These are phyloP conservation scores for Chalaropsis thielavioides DNA, from an alignment of 2,329 filamentous ascomycete species.

Conservation along the genomic window DNA sequence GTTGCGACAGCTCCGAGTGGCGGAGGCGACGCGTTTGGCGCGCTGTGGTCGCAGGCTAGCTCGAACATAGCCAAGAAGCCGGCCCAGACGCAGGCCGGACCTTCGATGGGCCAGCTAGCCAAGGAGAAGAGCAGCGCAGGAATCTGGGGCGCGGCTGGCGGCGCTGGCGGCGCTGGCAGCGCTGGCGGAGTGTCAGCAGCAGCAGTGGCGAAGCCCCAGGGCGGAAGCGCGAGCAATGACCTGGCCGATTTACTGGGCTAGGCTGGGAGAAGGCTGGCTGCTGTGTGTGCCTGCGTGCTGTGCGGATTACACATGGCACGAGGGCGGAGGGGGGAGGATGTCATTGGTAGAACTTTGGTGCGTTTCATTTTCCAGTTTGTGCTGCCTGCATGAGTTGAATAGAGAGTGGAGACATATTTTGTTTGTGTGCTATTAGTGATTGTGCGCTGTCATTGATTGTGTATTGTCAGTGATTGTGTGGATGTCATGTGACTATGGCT, in stretches of 20 bases:
- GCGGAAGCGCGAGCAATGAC: slow-evolving; percentile 24
- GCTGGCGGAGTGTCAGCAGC: slow-evolving; percentile 7
- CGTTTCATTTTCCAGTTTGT: neutral
- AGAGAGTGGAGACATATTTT: neutral
- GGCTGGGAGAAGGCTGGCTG: slow-evolving; percentile 13
- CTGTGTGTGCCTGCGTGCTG: too few relatives aligned
- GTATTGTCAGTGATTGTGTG: neutral
- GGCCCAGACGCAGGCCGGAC: slow-evolving; percentile 47
- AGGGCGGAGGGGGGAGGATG: neutral
- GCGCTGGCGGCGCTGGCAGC: slow-evolving; percentile 30
- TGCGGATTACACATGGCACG: neutral
- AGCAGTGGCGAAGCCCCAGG: slow-evolving; percentile 21
- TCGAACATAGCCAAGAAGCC: slow-evolving; percentile 59
- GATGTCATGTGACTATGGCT: too few relatives aligned
- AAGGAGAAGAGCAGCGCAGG: slow-evolving; percentile 94
- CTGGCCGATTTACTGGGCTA: slow-evolving; percentile 37
- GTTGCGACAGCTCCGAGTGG: slow-evolving; percentile 39
- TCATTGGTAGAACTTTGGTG: neutral
- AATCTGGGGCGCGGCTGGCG: slow-evolving; percentile 69
- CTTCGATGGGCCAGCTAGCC: slow-evolving; percentile 85
- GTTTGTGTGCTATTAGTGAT: too few relatives aligned
- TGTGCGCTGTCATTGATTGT: too few relatives aligned
- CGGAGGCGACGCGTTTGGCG: slow-evolving; percentile 77
- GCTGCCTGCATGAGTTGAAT: neutral
- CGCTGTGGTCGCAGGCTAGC: slow-evolving; percentile 65